These are phyloP conservation scores for Solanum paucissectum DNA, from an alignment of 257 asterid genomes.

Conservation along the genomic window DNA sequence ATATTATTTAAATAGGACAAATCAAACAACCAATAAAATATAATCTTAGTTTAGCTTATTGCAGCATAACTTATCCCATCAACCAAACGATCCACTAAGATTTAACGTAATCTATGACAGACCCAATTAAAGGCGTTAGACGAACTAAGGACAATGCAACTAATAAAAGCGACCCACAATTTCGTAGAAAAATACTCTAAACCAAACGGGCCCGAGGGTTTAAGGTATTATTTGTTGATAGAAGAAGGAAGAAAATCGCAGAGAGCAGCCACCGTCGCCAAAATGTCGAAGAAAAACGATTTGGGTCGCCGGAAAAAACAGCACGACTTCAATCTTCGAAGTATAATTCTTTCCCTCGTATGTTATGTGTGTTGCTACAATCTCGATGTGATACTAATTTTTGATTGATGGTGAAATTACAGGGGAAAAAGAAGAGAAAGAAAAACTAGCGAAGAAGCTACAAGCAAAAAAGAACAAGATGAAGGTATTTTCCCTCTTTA, in stretches of 20 bases:
- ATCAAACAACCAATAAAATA: too few species aligned
- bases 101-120: too few species aligned
- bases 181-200: neutral
- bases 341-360: conserved; percentile 11
- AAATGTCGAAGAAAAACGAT: conserved; percentile 97
- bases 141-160: too few species aligned
- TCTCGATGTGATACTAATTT: neutral
- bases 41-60: too few species aligned
- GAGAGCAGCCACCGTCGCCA: neutral
- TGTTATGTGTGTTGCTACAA: neutral
- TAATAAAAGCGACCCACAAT: neutral
- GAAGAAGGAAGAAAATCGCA: neutral
- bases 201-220: conserved; percentile 6
- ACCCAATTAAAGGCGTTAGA: too few species aligned
- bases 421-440: conserved; percentile 71
- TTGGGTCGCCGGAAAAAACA: conserved; percentile 63
- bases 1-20: fast-evolving
- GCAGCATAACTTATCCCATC: too few species aligned
- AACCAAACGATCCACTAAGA: too few species aligned
- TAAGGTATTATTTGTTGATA: neutral
- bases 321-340: conserved; percentile 63
- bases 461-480: conserved; percentile 83
- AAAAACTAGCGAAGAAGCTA: conserved; percentile 59
- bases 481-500: conserved; percentile 37
- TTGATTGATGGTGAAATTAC: conserved; percentile 5